Conservation (phyloP, 2,329 filamentous ascomycete genomes). For the Aspergillus ibericus region DNA sequence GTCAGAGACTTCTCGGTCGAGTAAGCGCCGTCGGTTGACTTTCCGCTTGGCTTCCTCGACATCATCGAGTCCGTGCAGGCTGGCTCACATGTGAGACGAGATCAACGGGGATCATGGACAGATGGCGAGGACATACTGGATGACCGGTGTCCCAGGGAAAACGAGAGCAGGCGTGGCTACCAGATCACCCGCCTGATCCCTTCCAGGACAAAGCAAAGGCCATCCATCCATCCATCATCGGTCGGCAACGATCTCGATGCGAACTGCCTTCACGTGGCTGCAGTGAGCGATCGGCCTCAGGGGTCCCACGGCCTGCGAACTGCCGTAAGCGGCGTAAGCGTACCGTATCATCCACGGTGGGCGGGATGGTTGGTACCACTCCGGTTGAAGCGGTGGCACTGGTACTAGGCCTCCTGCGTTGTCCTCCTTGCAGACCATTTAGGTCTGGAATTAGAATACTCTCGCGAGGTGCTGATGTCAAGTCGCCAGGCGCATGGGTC, state of each 20-base stretch:
- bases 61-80: not conserved
- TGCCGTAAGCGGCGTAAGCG: slow-evolving; percentile 14
- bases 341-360: not conserved
- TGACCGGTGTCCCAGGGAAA: not conserved
- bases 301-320: slow-evolving; percentile 24
- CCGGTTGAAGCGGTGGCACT: not conserved
- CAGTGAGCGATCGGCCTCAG: slow-evolving; percentile 25
- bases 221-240: too few relatives aligned
- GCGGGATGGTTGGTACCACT: not conserved
- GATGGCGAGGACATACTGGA: not conserved
- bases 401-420: not conserved
- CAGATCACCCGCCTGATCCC: not conserved
- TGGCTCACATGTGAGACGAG: not conserved
- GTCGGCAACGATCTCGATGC: slow-evolving; percentile 21
- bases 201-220: slow-evolving; percentile 2
- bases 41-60: not conserved
- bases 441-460: not conserved
- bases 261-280: slow-evolving; percentile 23
- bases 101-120: not conserved
- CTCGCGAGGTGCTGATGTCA: not conserved
- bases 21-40: not conserved
- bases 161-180: not conserved
- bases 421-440: slow-evolving; percentile 9
- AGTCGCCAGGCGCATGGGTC: not conserved
- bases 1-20: not conserved